A percentile compares a stretch with the other conserved stretches of the same genome.
These are phyloP conservation scores for Mrakia frigida DNA, from an alignment of 768 basidiomycete genomes.

Conservation along the genomic window DNA sequence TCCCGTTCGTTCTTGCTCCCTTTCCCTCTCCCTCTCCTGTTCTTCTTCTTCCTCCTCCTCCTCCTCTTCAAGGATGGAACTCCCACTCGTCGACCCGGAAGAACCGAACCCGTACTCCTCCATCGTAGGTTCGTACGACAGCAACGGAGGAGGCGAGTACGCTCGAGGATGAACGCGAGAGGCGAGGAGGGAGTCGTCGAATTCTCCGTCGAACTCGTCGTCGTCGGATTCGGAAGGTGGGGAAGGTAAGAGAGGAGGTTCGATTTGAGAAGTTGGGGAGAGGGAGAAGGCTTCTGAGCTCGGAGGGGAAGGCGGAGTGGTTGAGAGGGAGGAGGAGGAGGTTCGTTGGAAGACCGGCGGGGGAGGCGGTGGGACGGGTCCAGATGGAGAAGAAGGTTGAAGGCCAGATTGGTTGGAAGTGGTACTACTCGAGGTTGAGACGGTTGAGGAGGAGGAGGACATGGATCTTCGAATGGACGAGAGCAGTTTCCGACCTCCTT, in stretches of 20 bases:
- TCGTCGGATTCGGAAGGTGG: neutral
- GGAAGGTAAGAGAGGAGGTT: neutral
- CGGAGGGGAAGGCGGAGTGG: neutral
- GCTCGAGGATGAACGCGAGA: neutral
- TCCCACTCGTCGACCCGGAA: neutral
- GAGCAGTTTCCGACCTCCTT: neutral
- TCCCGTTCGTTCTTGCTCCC: neutral
- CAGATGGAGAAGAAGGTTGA: neutral
- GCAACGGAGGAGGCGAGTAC: neutral
- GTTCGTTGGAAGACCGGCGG: too few relatives aligned
- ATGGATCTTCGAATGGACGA: neutral
- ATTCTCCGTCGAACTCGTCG: too few relatives aligned
- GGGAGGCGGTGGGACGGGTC: too few relatives aligned
- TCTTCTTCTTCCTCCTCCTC: neutral
- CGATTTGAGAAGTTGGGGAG: neutral
- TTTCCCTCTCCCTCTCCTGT: neutral
- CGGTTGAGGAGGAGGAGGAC: neutral
- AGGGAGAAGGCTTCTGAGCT: slow-evolving; percentile 7
- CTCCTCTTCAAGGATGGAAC: neutral
- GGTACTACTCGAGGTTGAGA: neutral
- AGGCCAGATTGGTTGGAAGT: neutral
- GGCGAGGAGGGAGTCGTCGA: neutral
- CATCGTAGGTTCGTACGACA: neutral
- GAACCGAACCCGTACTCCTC: neutral
- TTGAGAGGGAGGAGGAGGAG: neutral